Percentiles rank a stretch among this genome's conserved stretches.
Evolutionary conservation across 2,329 filamentous ascomycete genomes (phyloP).

Genomic region (Aspergillus aculeatus): DNA sequence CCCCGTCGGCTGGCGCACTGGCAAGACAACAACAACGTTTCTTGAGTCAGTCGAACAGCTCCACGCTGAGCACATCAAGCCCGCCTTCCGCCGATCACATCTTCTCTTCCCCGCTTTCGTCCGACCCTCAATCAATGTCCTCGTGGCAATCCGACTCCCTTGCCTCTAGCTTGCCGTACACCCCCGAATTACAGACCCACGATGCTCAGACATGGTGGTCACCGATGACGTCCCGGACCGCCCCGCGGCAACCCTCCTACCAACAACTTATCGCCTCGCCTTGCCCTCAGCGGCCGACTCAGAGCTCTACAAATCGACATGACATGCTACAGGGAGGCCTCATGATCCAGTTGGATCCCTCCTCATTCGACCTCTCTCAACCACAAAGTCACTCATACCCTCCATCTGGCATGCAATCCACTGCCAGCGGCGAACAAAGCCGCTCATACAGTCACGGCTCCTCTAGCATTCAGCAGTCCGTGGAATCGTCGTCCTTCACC

Average conservation of each 20-base stretch:
- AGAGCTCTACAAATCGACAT: constrained; percentile 28
- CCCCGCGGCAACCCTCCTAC: constrained; percentile 39
- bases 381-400: constrained; percentile 29
- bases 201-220: constrained; percentile 45
- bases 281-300: constrained; percentile 33
- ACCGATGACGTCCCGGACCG: constrained; percentile 33
- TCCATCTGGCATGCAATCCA: constrained; percentile 23
- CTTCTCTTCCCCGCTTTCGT: constrained; percentile 40
- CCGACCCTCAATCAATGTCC: constrained; percentile 38
- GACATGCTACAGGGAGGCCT: constrained; percentile 41
- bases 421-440: constrained; percentile 15
- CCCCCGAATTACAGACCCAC: constrained; percentile 39
- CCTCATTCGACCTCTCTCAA: constrained; percentile 34
- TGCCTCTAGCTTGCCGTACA: constrained; percentile 38
- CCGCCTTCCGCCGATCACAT: constrained; percentile 40
- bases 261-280: constrained; percentile 36
- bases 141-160: constrained; percentile 45
- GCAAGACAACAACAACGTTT: constrained; percentile 35
- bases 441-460: constrained; percentile 20
- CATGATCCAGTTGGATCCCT: constrained; percentile 40
- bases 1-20: constrained; percentile 29
- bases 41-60: constrained; percentile 30
- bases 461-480: constrained; percentile 24
- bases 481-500: constrained; percentile 29
- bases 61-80: constrained; percentile 33